A percentile compares a stretch with the other conserved stretches of the same genome.
These are phyloP conservation scores for Calonectria fujianensis DNA, from an alignment of 2,329 filamentous ascomycete genomes.

Conservation along the genomic window DNA sequence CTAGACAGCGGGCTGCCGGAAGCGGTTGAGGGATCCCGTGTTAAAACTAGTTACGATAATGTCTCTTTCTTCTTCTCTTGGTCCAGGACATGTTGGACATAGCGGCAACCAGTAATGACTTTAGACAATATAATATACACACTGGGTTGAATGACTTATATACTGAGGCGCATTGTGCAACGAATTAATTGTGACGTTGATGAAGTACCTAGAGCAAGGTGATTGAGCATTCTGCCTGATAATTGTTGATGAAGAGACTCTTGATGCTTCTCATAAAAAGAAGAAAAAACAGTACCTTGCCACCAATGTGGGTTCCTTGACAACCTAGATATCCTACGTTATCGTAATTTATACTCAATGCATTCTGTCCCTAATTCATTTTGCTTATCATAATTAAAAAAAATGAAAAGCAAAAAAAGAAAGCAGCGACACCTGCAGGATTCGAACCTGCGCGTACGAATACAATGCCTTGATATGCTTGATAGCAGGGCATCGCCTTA, in stretches of 20 bases:
- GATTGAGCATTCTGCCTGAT: too few species aligned
- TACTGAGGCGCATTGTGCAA: not conserved
- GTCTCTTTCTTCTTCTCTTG: not conserved
- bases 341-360: too few species aligned
- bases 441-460: constrained; percentile 34
- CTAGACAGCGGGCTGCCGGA: not conserved
- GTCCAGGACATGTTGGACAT: not conserved
- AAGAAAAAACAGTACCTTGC: not conserved
- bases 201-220: too few species aligned
- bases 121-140: constrained; percentile 16
- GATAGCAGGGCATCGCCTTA: constrained; percentile 35
- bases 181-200: not conserved
- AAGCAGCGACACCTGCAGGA: constrained; percentile 31
- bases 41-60: not conserved
- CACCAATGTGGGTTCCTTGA: not conserved
- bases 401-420: not conserved
- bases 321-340: rapidly evolving
- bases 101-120: not conserved
- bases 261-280: too few species aligned
- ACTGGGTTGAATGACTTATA: not conserved
- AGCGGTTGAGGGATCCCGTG: not conserved
- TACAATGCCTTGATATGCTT: constrained; percentile 34
- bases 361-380: not conserved
- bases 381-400: not conserved
- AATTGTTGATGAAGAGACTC: too few species aligned